phyloP scores from a whole-genome alignment of 225 moss, liverwort and hornwort species.

The Bryum argenteum region DNA sequence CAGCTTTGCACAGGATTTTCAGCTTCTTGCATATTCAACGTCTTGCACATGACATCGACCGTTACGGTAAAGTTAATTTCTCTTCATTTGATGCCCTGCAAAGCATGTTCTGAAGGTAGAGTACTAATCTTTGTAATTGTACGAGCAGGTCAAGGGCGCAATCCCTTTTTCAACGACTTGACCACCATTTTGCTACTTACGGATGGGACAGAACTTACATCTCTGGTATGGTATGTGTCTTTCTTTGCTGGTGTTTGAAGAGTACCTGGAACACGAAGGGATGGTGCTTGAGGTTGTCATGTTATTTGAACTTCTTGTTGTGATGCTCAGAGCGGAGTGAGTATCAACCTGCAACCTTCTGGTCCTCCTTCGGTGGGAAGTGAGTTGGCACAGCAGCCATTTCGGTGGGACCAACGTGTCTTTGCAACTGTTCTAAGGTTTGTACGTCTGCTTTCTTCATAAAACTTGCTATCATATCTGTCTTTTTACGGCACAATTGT shows the following conservation, averaged over 20 bases:
- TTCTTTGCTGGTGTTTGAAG: constrained; percentile 17
- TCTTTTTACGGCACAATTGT: neutral
- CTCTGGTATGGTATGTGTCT: constrained; percentile 62
- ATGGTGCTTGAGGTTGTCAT: constrained; percentile 2
- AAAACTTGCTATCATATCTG: constrained; percentile 3
- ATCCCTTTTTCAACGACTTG: constrained; percentile 85
- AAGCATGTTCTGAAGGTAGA: constrained; percentile 4
- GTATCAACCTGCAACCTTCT: constrained; percentile 64
- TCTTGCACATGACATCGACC: constrained; percentile 80
- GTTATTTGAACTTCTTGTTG: constrained; percentile 25
- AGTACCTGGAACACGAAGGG: constrained; percentile 7
- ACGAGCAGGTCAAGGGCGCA: constrained; percentile 95
- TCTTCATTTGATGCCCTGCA: constrained; percentile 6
- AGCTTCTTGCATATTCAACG: constrained; percentile 94
- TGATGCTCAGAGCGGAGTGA: constrained; percentile 80
- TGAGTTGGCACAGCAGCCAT: constrained; percentile 74
- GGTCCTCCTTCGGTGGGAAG: constrained; percentile 75
- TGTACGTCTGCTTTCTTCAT: constrained; percentile 9
- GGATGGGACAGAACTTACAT: constrained; percentile 97
- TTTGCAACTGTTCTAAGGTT: constrained; percentile 96
- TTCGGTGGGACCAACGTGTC: constrained; percentile 98
- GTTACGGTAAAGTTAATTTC: constrained; percentile 65
- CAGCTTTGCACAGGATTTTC: constrained; percentile 92
- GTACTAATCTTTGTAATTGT: constrained; percentile 10
- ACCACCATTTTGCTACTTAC: constrained; percentile 96